phyloP scores from a whole-genome alignment of 1,284 basidiomycete species.

The Trichosporon sp. region DNA sequence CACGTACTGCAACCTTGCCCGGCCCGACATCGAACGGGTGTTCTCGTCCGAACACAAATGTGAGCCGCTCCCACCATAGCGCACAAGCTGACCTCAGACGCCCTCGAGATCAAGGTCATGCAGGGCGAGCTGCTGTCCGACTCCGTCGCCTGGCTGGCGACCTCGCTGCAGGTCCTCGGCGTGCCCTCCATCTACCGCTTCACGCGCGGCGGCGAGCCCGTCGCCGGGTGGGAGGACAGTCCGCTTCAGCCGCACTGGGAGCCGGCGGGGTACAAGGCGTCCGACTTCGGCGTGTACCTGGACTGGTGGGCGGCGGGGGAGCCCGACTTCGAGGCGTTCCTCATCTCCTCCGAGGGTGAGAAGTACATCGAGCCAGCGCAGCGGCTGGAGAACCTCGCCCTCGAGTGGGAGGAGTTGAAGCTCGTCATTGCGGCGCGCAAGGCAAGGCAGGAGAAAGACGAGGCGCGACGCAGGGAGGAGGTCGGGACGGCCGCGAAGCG shows the following conservation, averaged over 20 bases:
- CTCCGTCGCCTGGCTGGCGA: not conserved
- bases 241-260: not conserved
- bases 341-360: not conserved
- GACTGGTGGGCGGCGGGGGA: not conserved
- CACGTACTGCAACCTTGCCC: not conserved
- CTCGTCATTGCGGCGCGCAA: not conserved
- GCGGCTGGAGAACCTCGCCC: not conserved
- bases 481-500: not conserved
- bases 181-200: not conserved
- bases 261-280: not conserved
- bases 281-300: not conserved
- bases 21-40: not conserved
- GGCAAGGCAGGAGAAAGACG: not conserved
- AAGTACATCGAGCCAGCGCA: not conserved
- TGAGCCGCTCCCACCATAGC: not conserved
- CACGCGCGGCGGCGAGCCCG: not conserved
- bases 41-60: not conserved
- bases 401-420: not conserved
- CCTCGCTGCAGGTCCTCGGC: not conserved
- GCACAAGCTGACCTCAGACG: not conserved
- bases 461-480: not conserved
- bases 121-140: not conserved
- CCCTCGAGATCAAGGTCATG: not conserved
- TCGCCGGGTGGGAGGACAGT: not conserved
- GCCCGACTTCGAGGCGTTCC: not conserved